Conservation (phyloP, 768 basidiomycete species). For the Rickenella mellea region DNA sequence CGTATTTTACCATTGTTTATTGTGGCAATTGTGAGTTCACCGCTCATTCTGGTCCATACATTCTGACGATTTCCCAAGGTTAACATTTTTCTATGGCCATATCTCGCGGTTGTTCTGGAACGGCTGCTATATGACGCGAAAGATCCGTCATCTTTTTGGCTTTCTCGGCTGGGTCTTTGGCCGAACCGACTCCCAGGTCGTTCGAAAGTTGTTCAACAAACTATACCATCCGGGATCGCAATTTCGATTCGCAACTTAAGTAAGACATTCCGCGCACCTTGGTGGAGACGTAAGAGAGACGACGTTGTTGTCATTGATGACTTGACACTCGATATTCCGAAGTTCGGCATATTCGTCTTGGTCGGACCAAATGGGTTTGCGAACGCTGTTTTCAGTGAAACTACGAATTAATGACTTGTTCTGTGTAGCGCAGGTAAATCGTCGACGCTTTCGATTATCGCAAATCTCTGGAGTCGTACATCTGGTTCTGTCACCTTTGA, state of each 20-base stretch:
- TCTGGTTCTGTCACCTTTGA: slow-evolving; percentile 48
- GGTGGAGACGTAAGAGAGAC: slow-evolving; percentile 36
- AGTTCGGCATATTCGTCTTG: slow-evolving; percentile 67
- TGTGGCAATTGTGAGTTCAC: slow-evolving; percentile 51
- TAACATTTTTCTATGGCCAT: slow-evolving; percentile 68
- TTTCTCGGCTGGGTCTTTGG: too few species aligned
- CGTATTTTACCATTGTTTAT: slow-evolving; percentile 50
- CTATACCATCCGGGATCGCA: slow-evolving; percentile 34
- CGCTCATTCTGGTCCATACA: not conserved
- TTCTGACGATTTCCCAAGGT: slow-evolving; percentile 33
- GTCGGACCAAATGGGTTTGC: slow-evolving; percentile 61
- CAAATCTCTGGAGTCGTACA: slow-evolving; percentile 48
- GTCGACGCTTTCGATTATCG: slow-evolving; percentile 59
- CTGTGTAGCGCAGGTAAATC: slow-evolving; percentile 63
- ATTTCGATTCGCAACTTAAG: slow-evolving; percentile 53
- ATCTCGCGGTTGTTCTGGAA: slow-evolving; percentile 51
- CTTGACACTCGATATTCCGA: slow-evolving; percentile 61
- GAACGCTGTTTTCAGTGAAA: not conserved
- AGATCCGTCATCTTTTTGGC: too few species aligned
- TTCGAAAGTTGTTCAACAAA: too few species aligned
- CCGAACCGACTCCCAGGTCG: too few species aligned
- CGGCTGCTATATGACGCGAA: slow-evolving; percentile 50
- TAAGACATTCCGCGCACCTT: slow-evolving; percentile 46
- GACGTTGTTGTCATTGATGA: slow-evolving; percentile 54
- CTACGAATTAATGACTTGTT: too few species aligned